Evolutionary conservation across 108 stramenopile species (phyloP).

Genomic region (Fragilaria radians): DNA sequence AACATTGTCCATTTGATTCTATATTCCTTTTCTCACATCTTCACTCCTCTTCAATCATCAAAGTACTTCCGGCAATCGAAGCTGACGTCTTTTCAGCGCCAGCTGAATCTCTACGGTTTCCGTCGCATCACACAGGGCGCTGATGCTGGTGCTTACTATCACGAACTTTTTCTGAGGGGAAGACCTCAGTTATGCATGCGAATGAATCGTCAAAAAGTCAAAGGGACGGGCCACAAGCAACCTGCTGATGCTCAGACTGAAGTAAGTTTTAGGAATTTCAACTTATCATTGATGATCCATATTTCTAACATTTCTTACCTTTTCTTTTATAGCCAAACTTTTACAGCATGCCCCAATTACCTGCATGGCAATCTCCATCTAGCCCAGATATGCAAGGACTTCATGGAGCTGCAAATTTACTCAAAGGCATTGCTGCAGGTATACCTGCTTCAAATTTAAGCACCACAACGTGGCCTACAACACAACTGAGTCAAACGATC

Average conservation of each 20-base stretch:
- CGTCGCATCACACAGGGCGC: constrained; percentile 80
- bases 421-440: constrained; percentile 32
- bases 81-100: constrained; percentile 74
- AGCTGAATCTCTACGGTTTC: constrained; percentile 91
- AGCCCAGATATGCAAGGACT: constrained; percentile 23
- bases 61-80: constrained; percentile 84
- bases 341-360: constrained; percentile 53
- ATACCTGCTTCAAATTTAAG: background rate
- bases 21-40: constrained; percentile 39
- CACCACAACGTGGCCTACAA: background rate
- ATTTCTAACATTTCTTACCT: background rate
- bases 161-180: constrained; percentile 79
- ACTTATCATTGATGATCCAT: background rate
- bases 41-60: constrained; percentile 18
- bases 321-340: constrained; percentile 53
- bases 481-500: background rate
- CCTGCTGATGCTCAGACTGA: constrained; percentile 72
- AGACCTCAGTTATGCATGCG: constrained; percentile 60
- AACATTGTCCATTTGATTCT: too few relatives aligned
- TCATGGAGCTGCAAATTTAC: constrained; percentile 43
- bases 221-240: constrained; percentile 87
- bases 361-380: background rate
- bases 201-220: constrained; percentile 83
- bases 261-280: background rate
- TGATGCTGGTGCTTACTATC: constrained; percentile 72